Conservation (phyloP, 108 stramenopile species). For the Fragilariopsis cylindrus region DNA sequence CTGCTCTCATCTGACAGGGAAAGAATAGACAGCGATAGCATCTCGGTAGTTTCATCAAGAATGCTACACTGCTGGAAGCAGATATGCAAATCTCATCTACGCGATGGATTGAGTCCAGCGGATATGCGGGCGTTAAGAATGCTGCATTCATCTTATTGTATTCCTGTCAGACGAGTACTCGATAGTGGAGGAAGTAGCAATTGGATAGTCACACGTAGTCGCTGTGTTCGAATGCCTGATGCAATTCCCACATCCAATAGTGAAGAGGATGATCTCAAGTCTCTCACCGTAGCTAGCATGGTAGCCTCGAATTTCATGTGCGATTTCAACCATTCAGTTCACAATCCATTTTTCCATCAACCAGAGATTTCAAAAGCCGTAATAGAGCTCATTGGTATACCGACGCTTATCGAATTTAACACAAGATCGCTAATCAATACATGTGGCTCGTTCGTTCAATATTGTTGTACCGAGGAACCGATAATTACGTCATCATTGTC, state of each 20-base stretch:
- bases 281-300: not conserved
- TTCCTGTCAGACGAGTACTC: constrained; percentile 6
- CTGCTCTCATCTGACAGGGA: not conserved
- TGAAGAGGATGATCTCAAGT: constrained; percentile 3
- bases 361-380: constrained; percentile 13
- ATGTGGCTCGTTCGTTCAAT: constrained; percentile 13
- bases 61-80: constrained; percentile 1
- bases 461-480: constrained; percentile 8
- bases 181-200: not conserved
- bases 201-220: constrained; percentile 2
- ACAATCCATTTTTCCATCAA: constrained; percentile 6
- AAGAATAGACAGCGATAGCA: not conserved
- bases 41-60: constrained; percentile 2
- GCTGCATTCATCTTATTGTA: constrained; percentile 6
- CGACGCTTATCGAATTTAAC: not conserved
- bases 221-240: constrained; percentile 15
- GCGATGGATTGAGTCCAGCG: constrained; percentile 1
- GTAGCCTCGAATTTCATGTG: constrained; percentile 17
- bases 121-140: not conserved
- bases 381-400: constrained; percentile 5
- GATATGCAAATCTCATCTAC: constrained; percentile 8
- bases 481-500: constrained; percentile 5
- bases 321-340: constrained; percentile 3
- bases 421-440: not conserved
- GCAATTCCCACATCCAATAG: not conserved